phyloP scores from a whole-genome alignment of 2,329 filamentous ascomycete species.

The Mollisia scopiformis region DNA sequence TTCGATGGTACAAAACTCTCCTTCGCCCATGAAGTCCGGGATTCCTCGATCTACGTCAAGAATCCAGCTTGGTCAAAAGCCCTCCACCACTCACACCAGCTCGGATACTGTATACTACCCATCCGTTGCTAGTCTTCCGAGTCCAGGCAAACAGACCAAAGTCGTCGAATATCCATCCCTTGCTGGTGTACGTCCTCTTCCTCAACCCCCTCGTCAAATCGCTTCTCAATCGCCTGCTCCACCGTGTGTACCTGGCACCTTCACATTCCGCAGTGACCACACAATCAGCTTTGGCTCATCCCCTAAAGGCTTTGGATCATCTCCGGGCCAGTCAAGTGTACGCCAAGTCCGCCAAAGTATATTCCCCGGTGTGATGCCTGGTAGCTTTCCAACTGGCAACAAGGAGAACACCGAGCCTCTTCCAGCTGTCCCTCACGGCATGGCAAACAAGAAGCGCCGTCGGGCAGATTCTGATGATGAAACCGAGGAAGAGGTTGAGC shows the following conservation, averaged over 20 bases:
- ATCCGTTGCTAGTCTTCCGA: constrained; percentile 47
- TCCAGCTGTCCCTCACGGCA: constrained; percentile 59
- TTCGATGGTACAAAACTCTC: constrained; percentile 50
- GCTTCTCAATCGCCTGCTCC: constrained; percentile 15
- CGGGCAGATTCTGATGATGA: constrained; percentile 61
- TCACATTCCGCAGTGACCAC: constrained; percentile 68
- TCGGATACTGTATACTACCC: constrained; percentile 52
- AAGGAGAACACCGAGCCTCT: constrained; percentile 54
- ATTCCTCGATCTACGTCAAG: constrained; percentile 47
- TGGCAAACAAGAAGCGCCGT: constrained; percentile 68
- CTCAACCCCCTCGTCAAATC: constrained; percentile 22
- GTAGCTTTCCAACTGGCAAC: constrained; percentile 56
- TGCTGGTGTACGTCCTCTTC: constrained; percentile 29
- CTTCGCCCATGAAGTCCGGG: constrained; percentile 57
- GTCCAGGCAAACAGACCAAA: constrained; percentile 9
- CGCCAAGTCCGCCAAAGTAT: constrained; percentile 61
- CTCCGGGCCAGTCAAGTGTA: constrained; percentile 61
- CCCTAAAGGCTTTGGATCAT: constrained; percentile 56
- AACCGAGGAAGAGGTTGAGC: constrained; percentile 51
- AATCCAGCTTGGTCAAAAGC: constrained; percentile 39
- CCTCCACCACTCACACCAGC: constrained; percentile 28
- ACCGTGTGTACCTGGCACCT: constrained; percentile 55
- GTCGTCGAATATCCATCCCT: constrained; percentile 35
- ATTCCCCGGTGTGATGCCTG: constrained; percentile 52
- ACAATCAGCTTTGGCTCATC: constrained; percentile 60